Evolutionary conservation across 179 eudicot genomes (phyloP).

Genomic region (Pouteria campechiana): DNA sequence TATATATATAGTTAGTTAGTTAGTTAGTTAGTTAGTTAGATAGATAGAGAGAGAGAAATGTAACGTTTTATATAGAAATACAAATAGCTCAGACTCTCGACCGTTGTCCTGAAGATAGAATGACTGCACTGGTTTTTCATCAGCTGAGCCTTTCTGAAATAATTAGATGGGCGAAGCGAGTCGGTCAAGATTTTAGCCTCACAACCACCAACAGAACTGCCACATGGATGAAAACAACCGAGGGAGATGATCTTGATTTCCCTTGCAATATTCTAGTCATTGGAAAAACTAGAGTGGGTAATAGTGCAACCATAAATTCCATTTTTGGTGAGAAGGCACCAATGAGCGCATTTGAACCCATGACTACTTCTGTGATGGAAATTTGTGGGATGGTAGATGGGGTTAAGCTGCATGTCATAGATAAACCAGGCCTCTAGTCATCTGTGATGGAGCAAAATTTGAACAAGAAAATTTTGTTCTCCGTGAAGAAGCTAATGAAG

Average conservation of each 20-base stretch:
- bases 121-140: constrained; percentile 75
- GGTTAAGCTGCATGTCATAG: constrained; percentile 66
- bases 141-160: constrained; percentile 56
- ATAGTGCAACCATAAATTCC: constrained; percentile 91
- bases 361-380: constrained; percentile 47
- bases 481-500: constrained; percentile 62
- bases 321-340: constrained; percentile 68
- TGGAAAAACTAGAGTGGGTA: constrained; percentile 91
- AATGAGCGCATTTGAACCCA: constrained; percentile 68
- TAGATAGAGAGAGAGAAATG: too few relatives aligned
- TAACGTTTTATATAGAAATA: too few relatives aligned
- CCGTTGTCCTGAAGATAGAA: constrained; percentile 61
- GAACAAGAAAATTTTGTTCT: constrained; percentile 61
- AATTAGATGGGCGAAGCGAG: constrained; percentile 74
- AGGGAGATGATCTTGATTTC: constrained; percentile 51
- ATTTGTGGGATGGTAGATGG: constrained; percentile 62
- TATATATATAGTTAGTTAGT: too few relatives aligned
- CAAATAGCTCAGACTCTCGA: constrained; percentile 69
- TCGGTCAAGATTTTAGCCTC: constrained; percentile 44
- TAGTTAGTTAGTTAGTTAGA: too few relatives aligned
- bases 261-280: constrained; percentile 67
- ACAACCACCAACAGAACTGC: constrained; percentile 68
- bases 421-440: constrained; percentile 80
- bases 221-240: constrained; percentile 54
- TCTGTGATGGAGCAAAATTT: constrained; percentile 72